phyloP scores from a whole-genome alignment of 2,329 filamentous ascomycete genomes.

The Tolypocladium endophyticum region DNA sequence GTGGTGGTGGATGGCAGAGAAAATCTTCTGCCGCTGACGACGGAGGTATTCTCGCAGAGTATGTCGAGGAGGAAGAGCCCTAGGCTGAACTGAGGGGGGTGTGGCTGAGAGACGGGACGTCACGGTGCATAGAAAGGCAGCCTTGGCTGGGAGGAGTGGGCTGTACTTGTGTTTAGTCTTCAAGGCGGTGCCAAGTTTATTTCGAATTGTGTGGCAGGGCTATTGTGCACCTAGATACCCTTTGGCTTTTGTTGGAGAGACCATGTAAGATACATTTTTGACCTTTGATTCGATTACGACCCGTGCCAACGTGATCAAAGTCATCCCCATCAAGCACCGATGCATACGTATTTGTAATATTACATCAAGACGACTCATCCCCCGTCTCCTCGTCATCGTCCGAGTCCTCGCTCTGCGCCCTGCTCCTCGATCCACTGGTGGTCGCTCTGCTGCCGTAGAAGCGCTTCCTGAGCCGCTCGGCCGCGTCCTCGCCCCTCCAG shows the following conservation, averaged over 20 bases:
- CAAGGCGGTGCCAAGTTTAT: not conserved
- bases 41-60: constrained; percentile 30
- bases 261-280: not conserved
- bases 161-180: constrained; percentile 3
- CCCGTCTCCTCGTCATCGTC: not conserved
- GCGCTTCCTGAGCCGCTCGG: constrained; percentile 17
- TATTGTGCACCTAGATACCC: constrained; percentile 6
- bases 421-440: not conserved
- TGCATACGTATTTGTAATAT: not conserved
- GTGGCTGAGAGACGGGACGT: not conserved
- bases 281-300: not conserved
- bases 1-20: constrained; percentile 35
- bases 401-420: constrained; percentile 5
- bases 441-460: constrained; percentile 7
- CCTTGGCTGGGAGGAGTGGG: not conserved
- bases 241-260: constrained; percentile 1
- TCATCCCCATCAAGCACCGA: not conserved
- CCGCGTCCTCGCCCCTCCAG: constrained; percentile 31
- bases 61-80: constrained; percentile 44
- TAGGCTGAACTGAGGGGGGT: constrained; percentile 25
- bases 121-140: not conserved
- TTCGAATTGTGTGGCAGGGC: constrained; percentile 1
- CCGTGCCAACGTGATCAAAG: not conserved
- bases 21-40: constrained; percentile 32
- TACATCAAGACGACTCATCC: constrained; percentile 2